Evolutionary conservation across 2,329 filamentous ascomycete genomes (phyloP).

Genomic region (Sclerotinia glacialis): DNA sequence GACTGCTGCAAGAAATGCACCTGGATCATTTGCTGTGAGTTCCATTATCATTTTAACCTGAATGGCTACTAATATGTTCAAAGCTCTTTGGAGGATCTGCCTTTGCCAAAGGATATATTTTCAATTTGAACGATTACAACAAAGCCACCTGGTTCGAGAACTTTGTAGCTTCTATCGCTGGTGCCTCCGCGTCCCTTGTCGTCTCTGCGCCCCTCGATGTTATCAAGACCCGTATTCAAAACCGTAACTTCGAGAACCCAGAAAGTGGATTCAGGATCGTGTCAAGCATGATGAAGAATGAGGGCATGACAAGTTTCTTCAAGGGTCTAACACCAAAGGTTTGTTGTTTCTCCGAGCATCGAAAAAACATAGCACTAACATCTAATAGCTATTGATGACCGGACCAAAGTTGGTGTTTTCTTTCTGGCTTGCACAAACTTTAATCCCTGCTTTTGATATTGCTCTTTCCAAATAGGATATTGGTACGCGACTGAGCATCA

Average conservation of each 20-base stretch:
- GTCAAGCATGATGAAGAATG: slow-evolving; percentile 87
- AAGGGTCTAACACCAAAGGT: slow-evolving; percentile 94
- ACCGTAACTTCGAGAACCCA: slow-evolving; percentile 97
- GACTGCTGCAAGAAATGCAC: slow-evolving; percentile 95
- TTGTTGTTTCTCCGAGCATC: slow-evolving; percentile 32
- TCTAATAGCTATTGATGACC: slow-evolving; percentile 80
- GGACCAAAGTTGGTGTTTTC: slow-evolving; percentile 98
- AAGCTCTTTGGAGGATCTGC: slow-evolving; percentile 96
- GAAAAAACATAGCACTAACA: slow-evolving; percentile 21
- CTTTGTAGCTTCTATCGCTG: slow-evolving; percentile 93
- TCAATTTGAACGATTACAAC: slow-evolving; percentile 90
- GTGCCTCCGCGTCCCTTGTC: slow-evolving; percentile 89
- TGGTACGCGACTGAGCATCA: slow-evolving; percentile 1
- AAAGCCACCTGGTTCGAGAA: slow-evolving; percentile 91
- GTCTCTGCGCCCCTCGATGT: slow-evolving; percentile 96
- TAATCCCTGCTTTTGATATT: slow-evolving; percentile 88
- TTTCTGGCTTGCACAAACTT: slow-evolving; percentile 98
- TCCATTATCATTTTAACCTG: slow-evolving; percentile 28
- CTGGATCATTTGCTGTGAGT: slow-evolving; percentile 90
- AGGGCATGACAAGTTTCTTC: slow-evolving; percentile 87
- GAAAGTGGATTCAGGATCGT: slow-evolving; percentile 92
- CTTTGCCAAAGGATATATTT: slow-evolving; percentile 96
- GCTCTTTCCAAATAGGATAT: slow-evolving; percentile 36
- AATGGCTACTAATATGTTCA: slow-evolving; percentile 23
- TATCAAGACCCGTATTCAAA: slow-evolving; percentile 98